phyloP scores from a whole-genome alignment of 352 stramenopile genomes.

The Pythium aquatile region DNA sequence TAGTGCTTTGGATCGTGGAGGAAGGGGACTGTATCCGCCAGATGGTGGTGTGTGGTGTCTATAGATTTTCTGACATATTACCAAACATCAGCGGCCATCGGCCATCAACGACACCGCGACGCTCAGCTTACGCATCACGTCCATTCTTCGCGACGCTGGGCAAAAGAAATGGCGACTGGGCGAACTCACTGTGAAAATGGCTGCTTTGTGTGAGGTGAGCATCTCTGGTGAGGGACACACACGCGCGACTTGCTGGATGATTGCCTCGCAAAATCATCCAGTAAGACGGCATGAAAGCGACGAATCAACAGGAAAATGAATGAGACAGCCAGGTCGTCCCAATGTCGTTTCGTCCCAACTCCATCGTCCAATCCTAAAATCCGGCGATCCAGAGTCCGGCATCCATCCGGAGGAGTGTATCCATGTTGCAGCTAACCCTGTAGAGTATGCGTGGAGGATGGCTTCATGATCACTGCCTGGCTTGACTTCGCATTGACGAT shows the following conservation, averaged over 20 bases:
- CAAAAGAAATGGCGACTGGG: slow-evolving; percentile 4
- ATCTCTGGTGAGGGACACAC: background rate
- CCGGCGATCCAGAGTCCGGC: too few species aligned
- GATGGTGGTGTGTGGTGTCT: background rate
- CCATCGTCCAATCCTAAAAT: too few species aligned
- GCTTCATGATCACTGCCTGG: background rate
- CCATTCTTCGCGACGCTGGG: background rate
- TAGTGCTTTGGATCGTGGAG: background rate
- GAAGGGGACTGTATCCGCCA: background rate
- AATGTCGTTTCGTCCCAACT: background rate
- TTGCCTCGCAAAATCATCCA: background rate
- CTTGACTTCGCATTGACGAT: background rate
- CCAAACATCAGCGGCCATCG: background rate
- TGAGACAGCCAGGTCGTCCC: background rate
- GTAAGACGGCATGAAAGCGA: background rate
- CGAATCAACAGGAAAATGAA: background rate
- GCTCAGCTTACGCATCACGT: background rate
- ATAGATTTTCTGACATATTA: slow-evolving; percentile 1
- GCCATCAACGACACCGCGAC: background rate
- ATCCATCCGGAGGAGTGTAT: background rate
- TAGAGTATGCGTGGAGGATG: background rate
- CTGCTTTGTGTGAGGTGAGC: background rate
- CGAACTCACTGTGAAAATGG: background rate
- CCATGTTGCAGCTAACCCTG: background rate
- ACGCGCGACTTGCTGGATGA: background rate